These are phyloP conservation scores for cucumber (Cucumis sativus) DNA, from an alignment of 306 rosid species.

Conservation along the genomic window Cucumber_9930_V3 NC_026657.2:758501-759000, in stretches of 20 bases:
- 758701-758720: too few species aligned
- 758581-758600: too few species aligned
- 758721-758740: background rate
- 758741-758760: background rate
- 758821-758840: background rate
- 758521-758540: too few species aligned
- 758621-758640: too few species aligned
- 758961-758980: too few species aligned
- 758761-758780: background rate
- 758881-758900: background rate
- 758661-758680: too few species aligned
- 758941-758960: background rate
- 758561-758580: too few species aligned
- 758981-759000: background rate
- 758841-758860: background rate
- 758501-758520: too few species aligned
- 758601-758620: too few species aligned
- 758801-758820: background rate
- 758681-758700: too few species aligned
- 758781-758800: background rate
- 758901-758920: background rate
- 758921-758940: background rate
- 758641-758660: too few species aligned
- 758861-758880: background rate
- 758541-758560: too few species aligned